Conservation (phyloP, 257 asterid species). For the Penstemon davidsonii region DNA sequence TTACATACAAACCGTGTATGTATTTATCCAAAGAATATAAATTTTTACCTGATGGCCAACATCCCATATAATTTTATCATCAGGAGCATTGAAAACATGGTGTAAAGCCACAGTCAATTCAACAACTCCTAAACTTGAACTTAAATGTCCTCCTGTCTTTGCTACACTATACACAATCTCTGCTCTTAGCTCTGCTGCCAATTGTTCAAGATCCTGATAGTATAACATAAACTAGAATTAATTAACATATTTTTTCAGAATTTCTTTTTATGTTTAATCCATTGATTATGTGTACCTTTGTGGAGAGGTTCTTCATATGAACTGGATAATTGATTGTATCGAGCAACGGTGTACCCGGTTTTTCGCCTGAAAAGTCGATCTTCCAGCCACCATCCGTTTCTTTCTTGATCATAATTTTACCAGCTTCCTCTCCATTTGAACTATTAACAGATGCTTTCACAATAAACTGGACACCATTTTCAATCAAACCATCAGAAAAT, state of each 20-base stretch:
- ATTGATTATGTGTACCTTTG: slow-evolving; percentile 33
- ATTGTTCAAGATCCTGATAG: slow-evolving; percentile 66
- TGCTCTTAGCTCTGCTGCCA: slow-evolving; percentile 74
- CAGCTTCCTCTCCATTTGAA: slow-evolving; percentile 39
- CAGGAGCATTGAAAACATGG: slow-evolving; percentile 74
- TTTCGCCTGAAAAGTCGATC: slow-evolving; percentile 58
- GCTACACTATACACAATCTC: slow-evolving; percentile 61
- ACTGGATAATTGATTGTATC: slow-evolving; percentile 69
- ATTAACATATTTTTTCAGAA: neutral
- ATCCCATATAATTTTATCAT: slow-evolving; percentile 85
- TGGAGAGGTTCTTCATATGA: slow-evolving; percentile 71
- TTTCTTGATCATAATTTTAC: slow-evolving; percentile 34
- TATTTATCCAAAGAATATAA: too few species aligned
- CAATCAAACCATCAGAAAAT: slow-evolving; percentile 10
- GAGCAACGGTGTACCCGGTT: slow-evolving; percentile 64
- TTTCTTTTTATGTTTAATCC: neutral
- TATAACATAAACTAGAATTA: neutral
- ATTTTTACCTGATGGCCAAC: slow-evolving; percentile 77
- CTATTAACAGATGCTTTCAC: slow-evolving; percentile 47
- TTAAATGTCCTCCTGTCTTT: slow-evolving; percentile 69
- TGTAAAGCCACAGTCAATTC: slow-evolving; percentile 80
- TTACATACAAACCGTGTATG: too few species aligned
- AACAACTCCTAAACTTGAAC: slow-evolving; percentile 77
- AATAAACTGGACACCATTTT: slow-evolving; percentile 34
- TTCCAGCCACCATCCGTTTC: slow-evolving; percentile 49